Percentiles rank a stretch among this genome's conserved stretches.
Evolutionary conservation across 2,329 filamentous ascomycete genomes (phyloP).

Genomic region (Cryphonectria japonica): DNA sequence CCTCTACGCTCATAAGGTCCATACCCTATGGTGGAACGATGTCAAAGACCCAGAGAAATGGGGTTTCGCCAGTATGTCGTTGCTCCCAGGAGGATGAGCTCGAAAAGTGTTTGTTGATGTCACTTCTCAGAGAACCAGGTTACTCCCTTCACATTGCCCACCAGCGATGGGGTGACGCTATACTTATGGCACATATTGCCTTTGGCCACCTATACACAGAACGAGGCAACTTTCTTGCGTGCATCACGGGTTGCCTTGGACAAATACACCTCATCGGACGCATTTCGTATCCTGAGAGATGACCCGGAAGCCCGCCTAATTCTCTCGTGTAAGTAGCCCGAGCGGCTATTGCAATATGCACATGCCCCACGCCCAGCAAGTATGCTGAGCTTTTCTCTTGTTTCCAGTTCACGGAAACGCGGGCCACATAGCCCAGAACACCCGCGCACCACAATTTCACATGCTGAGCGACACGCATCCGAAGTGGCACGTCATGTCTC

Average conservation of each 20-base stretch:
- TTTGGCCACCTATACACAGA: constrained; percentile 71
- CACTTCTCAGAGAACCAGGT: constrained; percentile 74
- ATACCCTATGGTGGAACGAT: constrained; percentile 72
- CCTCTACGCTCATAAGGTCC: constrained; percentile 81
- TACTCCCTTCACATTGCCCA: constrained; percentile 78
- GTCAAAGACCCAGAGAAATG: constrained; percentile 77
- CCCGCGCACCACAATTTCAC: constrained; percentile 78
- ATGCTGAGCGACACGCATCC: constrained; percentile 70
- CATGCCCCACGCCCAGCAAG: constrained; percentile 34
- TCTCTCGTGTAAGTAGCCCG: constrained; percentile 59
- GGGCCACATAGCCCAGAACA: constrained; percentile 79
- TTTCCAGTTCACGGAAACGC: constrained; percentile 60
- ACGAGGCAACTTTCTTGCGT: constrained; percentile 62
- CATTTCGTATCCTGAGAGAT: constrained; percentile 64
- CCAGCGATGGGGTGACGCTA: constrained; percentile 74
- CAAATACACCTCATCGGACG: constrained; percentile 60
- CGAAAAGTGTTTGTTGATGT: constrained; percentile 13
- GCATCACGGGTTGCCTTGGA: constrained; percentile 20
- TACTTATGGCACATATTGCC: constrained; percentile 94
- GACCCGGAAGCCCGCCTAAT: constrained; percentile 68
- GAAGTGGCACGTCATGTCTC: constrained; percentile 78
- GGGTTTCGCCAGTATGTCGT: constrained; percentile 76
- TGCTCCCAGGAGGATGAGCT: not conserved
- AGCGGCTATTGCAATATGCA: not conserved
- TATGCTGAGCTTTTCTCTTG: not conserved